Base-by-base conservation (phyloP, 2,329 filamentous ascomycete genomes). In the Xylaria hypoxylon region DNA sequence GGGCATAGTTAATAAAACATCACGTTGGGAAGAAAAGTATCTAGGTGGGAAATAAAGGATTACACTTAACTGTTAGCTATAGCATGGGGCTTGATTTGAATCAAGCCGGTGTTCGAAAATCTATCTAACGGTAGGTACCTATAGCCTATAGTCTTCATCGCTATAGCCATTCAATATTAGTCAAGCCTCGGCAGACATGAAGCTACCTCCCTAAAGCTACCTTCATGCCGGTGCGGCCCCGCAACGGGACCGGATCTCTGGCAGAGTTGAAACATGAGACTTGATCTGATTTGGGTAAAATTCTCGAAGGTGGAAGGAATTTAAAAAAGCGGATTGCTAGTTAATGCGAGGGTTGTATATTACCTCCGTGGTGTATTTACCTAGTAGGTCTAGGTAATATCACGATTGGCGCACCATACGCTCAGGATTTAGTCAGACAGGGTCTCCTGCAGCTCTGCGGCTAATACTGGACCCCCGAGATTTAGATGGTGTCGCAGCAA, bases 391-490 rank as follows among this genome's bases (percentile, higher is more conserved):
- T n/a, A n/a, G n/a, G n/a, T 11, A 15, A 15, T 38, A 38, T 10
- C 33, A 19, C 13, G 35, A n/a, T 11, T n/a, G 51, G 40, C n/a
- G n/a, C n/a, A n/a, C n/a, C n/a, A 58, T 58, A 28, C 22, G 31
- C 44, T 53, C 48, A 56, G 50, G 59, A 35, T 42, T 42, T 15
- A 56, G 24, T n/a, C 13, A 10, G 35, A 10, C 28, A 11, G 24
- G 55, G 56, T 33, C 55, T 56, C 62, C 50, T 47, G 51, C 40
- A 44, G 38, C 11, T 22, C 17, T 3, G 24, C 58, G 63, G 63
- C 57, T 65, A 65, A 65, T 38, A 65, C 57, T 65, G 63, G 63
- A 61, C 42, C 53, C 22, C 35, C 17, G 13, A 15, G 11, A 26
- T 26, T 53, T 48, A 50, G 57, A 38, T 26, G 19, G 17, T 22